Evolutionary conservation across 2,329 filamentous ascomycete species (phyloP).

Genomic region (Diplocarpon mali): DNA sequence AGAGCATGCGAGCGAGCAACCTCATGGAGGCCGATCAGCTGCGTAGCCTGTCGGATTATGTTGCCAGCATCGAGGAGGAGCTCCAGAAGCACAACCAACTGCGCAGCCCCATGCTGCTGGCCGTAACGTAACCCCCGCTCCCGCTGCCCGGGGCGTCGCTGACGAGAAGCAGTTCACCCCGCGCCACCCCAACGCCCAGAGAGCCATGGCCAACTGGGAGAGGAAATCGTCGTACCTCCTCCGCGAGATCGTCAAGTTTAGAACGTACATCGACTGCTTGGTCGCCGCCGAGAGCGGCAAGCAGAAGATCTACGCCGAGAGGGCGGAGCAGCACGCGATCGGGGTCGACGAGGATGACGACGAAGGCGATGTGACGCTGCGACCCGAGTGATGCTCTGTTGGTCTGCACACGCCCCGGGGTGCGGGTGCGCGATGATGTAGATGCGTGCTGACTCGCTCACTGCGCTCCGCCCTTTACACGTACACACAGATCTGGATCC

Average conservation of each 20-base stretch:
- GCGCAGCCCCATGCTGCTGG: conserved; percentile 74
- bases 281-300: conserved; percentile 59
- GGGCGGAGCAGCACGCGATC: conserved; percentile 29
- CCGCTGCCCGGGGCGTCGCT: not conserved
- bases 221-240: conserved; percentile 86
- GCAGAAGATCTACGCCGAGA: conserved; percentile 54
- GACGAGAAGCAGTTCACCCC: conserved; percentile 54
- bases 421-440: not conserved
- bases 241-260: conserved; percentile 91
- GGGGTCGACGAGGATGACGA: conserved; percentile 18
- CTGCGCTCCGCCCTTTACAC: no score
- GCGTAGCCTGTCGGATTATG: conserved; percentile 62
- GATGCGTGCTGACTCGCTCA: no score
- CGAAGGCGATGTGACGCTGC: conserved; percentile 14
- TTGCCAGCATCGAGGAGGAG: conserved; percentile 76
- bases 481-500: no score
- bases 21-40: conserved; percentile 74
- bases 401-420: not conserved
- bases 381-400: conserved; percentile 6
- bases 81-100: conserved; percentile 80
- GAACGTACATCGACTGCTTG: conserved; percentile 85
- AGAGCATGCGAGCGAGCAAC: conserved; percentile 78
- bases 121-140: conserved; percentile 36
- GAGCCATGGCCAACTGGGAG: conserved; percentile 95
- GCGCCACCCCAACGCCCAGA: conserved; percentile 65